These are phyloP conservation scores for Dryadomyces quercivorus DNA, from an alignment of 2,329 filamentous ascomycete genomes.

Conservation along the genomic window DNA sequence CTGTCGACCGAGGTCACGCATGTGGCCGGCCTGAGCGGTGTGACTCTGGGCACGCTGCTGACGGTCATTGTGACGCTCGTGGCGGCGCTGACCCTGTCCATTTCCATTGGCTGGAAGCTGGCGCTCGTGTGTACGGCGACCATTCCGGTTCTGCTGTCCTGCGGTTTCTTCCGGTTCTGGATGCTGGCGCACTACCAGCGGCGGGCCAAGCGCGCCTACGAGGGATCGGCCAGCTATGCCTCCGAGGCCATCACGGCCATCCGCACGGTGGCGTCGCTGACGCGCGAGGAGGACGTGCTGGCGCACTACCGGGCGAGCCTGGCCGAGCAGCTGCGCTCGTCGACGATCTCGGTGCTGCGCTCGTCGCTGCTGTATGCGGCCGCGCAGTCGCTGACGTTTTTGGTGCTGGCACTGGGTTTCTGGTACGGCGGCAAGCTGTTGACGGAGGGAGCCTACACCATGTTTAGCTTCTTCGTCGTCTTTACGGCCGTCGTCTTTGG, in stretches of 20 bases:
- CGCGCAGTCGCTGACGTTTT: slow-evolving; percentile 73
- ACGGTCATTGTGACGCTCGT: slow-evolving; percentile 71
- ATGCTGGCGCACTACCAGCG: slow-evolving; percentile 57
- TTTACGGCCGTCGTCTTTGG: slow-evolving; percentile 85
- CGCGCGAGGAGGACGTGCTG: slow-evolving; percentile 73
- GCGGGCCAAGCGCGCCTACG: slow-evolving; percentile 68
- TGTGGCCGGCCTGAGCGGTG: slow-evolving; percentile 75
- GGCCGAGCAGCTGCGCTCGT: slow-evolving; percentile 51
- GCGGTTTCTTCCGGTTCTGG: slow-evolving; percentile 47
- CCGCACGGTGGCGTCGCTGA: slow-evolving; percentile 83
- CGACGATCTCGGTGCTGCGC: slow-evolving; percentile 61
- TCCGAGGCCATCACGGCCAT: slow-evolving; percentile 92
- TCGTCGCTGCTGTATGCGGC: slow-evolving; percentile 72
- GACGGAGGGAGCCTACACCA: slow-evolving; percentile 53
- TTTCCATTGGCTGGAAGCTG: slow-evolving; percentile 30
- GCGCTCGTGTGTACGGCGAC: slow-evolving; percentile 29
- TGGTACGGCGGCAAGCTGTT: slow-evolving; percentile 83
- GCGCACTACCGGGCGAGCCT: slow-evolving; percentile 56
- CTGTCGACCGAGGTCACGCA: slow-evolving; percentile 83
- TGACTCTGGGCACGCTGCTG: slow-evolving; percentile 75
- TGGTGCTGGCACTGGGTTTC: slow-evolving; percentile 78
- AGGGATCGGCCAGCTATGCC: slow-evolving; percentile 71
- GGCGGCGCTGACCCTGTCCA: slow-evolving; percentile 46
- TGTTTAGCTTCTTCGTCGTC: slow-evolving; percentile 87
- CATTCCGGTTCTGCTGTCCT: slow-evolving; percentile 25